Percentiles rank a stretch among this genome's conserved stretches.
Conservation (phyloP, 768 basidiomycete species). For the Rhizopogon vesiculosus region DNA sequence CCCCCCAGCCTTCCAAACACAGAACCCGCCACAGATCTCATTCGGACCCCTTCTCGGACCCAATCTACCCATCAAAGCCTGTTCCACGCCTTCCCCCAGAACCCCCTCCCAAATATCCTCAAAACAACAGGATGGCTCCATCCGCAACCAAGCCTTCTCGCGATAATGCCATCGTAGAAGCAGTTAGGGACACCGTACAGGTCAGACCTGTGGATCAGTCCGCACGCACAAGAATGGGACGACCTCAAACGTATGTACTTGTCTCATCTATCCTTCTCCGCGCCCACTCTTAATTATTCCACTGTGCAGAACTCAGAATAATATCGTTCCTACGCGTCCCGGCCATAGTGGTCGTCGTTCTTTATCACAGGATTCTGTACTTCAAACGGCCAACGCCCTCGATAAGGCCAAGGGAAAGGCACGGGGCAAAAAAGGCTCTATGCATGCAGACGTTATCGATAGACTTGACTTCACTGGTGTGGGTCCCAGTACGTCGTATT, state of each 20-base stretch:
- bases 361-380: constrained; percentile 44
- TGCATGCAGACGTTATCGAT: constrained; percentile 88
- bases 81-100: constrained; percentile 39
- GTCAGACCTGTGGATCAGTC: constrained; percentile 40
- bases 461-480: constrained; percentile 83
- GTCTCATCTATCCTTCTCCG: constrained; percentile 11
- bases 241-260: constrained; percentile 50
- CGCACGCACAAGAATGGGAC: constrained; percentile 44
- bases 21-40: constrained; percentile 39
- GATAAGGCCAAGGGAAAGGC: constrained; percentile 47
- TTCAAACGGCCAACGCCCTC: constrained; percentile 31
- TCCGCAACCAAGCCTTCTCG: constrained; percentile 25
- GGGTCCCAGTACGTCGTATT: constrained; percentile 63
- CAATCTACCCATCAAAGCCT: constrained; percentile 21
- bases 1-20: constrained; percentile 15
- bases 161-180: constrained; percentile 45
- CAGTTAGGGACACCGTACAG: constrained; percentile 66
- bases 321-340: constrained; percentile 17
- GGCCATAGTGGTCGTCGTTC: constrained; percentile 37
- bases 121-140: constrained; percentile 21
- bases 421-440: constrained; percentile 65
- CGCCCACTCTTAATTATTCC: constrained; percentile 26
- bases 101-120: constrained; percentile 25
- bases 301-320: constrained; percentile 11
- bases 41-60: constrained; percentile 53